These are phyloP conservation scores for Stylosanthes scabra DNA, from an alignment of 331 rosid species.

Conservation along the genomic window DNA sequence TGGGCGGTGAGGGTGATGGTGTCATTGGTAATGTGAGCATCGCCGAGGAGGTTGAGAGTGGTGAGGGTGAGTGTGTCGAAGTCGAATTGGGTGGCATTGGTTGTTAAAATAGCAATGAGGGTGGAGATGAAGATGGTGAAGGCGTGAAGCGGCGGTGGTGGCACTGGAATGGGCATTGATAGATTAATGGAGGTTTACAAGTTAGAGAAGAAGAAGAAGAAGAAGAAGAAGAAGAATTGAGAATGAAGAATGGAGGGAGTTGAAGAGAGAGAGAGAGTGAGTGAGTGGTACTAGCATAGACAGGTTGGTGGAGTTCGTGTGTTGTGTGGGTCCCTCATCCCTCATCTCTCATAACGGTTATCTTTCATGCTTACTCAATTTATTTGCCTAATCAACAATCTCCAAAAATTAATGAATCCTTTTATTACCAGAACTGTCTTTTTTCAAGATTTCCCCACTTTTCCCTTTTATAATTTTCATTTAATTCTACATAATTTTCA, in stretches of 20 bases:
- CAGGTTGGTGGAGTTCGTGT: constrained; percentile 44
- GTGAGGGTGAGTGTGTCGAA: constrained; percentile 67
- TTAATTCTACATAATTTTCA: too few relatives aligned
- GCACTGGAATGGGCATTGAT: constrained; percentile 53
- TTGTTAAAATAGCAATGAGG: not conserved
- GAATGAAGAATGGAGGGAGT: constrained; percentile 18
- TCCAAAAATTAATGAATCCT: too few relatives aligned
- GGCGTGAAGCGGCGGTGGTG: constrained; percentile 25
- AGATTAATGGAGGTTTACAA: not conserved
- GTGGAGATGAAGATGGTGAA: constrained; percentile 12
- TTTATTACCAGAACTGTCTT: too few relatives aligned
- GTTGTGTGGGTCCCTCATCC: not conserved
- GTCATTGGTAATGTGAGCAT: constrained; percentile 77
- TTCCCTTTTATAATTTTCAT: too few relatives aligned
- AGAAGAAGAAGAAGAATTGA: not conserved
- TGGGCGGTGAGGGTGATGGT: constrained; percentile 77
- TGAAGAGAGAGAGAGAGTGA: too few relatives aligned
- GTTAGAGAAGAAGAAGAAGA: not conserved
- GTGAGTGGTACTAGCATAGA: constrained; percentile 44
- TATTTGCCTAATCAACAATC: too few relatives aligned
- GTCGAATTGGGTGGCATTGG: constrained; percentile 66
- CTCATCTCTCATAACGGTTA: constrained; percentile 51
- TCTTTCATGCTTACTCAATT: not conserved
- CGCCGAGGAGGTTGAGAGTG: constrained; percentile 78
- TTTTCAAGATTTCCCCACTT: not conserved